Conservation (phyloP, 352 stramenopile genomes). For the Pythium phragmitis region DNA sequence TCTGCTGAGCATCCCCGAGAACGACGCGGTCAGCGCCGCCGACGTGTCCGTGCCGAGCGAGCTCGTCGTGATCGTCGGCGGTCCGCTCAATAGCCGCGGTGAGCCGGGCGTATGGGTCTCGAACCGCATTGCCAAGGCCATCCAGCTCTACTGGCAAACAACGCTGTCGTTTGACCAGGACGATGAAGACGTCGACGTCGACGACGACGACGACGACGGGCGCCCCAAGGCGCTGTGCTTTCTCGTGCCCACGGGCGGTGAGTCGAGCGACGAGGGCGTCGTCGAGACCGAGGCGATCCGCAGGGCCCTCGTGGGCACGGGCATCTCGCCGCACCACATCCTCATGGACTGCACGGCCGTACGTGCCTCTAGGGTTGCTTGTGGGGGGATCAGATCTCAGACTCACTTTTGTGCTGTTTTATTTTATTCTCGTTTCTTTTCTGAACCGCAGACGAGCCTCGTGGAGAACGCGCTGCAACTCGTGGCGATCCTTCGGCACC, state of each 20-base stretch:
- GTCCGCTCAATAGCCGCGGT: conserved; percentile 30
- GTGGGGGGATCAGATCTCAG: neutral
- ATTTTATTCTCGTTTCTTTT: neutral
- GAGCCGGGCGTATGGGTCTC: conserved; percentile 35
- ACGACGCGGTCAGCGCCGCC: conserved; percentile 14
- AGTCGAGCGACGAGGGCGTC: conserved; percentile 38
- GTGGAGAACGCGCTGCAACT: conserved; percentile 42
- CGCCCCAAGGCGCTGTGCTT: conserved; percentile 22
- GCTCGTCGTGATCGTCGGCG: conserved; percentile 53
- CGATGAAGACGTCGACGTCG: conserved; percentile 25
- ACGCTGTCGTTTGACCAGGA: conserved; percentile 37
- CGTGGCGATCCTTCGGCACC: conserved; percentile 29
- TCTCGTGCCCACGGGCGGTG: conserved; percentile 38
- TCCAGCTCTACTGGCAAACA: conserved; percentile 58
- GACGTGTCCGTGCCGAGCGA: conserved; percentile 29
- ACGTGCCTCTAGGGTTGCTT: conserved; percentile 8
- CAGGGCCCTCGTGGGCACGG: conserved; percentile 46
- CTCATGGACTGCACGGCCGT: conserved; percentile 69
- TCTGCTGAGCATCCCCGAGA: conserved; percentile 54
- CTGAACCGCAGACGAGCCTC: conserved; percentile 31
- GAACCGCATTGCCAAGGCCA: conserved; percentile 39
- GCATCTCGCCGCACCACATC: conserved; percentile 66
- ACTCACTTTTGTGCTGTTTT: neutral
- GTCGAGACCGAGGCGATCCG: conserved; percentile 51
- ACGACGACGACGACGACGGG: conserved; percentile 5